Percentiles rank a stretch among this genome's conserved stretches.
Conservation (phyloP, 495 filamentous ascomycete species). For the Parathielavia hyrcaniae region DNA sequence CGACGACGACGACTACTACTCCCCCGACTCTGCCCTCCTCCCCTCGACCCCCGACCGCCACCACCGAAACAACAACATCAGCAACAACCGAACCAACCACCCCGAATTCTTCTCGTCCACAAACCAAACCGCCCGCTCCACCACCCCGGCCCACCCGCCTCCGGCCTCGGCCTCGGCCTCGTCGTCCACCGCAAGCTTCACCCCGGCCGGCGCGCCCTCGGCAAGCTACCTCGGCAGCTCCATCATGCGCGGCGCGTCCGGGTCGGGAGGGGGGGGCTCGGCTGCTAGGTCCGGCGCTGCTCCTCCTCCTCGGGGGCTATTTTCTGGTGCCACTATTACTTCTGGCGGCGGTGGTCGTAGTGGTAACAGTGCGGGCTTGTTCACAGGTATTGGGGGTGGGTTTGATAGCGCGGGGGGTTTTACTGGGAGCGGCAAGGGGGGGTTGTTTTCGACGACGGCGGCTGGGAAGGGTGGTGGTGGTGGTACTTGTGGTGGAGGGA, state of each 20-base stretch:
- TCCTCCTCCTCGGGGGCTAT: slow-evolving; percentile 5
- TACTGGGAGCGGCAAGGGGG: neutral
- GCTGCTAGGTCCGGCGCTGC: neutral
- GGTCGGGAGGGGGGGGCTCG: neutral
- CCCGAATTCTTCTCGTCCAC: neutral
- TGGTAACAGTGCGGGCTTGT: neutral
- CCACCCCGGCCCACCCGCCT: slow-evolving; percentile 70
- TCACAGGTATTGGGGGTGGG: slow-evolving; percentile 11
- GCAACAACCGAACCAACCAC: neutral
- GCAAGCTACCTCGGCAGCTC: slow-evolving; percentile 62
- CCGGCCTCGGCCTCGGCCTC: slow-evolving; percentile 38
- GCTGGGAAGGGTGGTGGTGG: neutral
- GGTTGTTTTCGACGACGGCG: neutral
- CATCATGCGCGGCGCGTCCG: slow-evolving; percentile 41
- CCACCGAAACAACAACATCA: neutral
- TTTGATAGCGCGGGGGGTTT: slow-evolving; percentile 1
- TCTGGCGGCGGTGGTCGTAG: neutral
- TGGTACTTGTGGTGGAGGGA: neutral
- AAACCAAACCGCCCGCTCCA: slow-evolving; percentile 51
- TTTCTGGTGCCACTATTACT: neutral
- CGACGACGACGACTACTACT: neutral
- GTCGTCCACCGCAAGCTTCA: slow-evolving; percentile 54
- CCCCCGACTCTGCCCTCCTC: neutral
- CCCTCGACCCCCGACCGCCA: slow-evolving; percentile 14
- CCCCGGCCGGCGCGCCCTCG: slow-evolving; percentile 62